Evolutionary conservation across 2,329 filamentous ascomycete species (phyloP).

Genomic region (Diaporthe ilicicola): DNA sequence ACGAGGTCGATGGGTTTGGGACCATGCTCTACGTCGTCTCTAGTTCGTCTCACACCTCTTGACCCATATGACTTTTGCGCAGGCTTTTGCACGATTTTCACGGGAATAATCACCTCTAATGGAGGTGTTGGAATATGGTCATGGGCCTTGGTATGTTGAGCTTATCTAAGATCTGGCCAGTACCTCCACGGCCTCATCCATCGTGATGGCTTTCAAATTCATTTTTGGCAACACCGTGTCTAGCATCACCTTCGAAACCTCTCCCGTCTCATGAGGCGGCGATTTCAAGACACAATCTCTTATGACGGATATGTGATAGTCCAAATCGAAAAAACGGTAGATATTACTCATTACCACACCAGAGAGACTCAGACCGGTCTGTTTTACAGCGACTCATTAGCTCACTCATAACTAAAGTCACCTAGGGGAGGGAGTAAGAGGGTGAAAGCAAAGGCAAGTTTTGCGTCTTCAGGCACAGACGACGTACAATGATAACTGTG

Average conservation of each 20-base stretch:
- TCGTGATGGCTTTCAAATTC: background rate
- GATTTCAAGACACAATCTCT: no score
- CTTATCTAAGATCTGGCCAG: background rate
- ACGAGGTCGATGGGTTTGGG: conserved; percentile 60
- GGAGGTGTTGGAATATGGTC: no score
- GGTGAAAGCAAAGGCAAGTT: no score
- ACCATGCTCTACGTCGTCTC: conserved; percentile 56
- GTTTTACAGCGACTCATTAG: no score
- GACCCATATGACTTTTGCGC: background rate
- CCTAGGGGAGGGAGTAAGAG: no score
- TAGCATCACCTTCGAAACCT: background rate
- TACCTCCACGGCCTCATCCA: background rate
- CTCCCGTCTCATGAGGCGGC: background rate
- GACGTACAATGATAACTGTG: no score
- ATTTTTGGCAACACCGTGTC: background rate
- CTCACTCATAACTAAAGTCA: no score
- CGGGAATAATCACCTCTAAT: background rate
- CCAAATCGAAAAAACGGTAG: no score
- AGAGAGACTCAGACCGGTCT: no score
- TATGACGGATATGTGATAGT: no score
- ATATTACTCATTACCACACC: no score
- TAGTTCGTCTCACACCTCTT: background rate
- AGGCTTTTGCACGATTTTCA: background rate
- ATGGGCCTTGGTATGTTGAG: background rate
- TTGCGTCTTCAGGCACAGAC: no score